Percentiles rank a stretch among this genome's conserved stretches.
Evolutionary conservation across 2,329 filamentous ascomycete species (phyloP).

Genomic region (Monosporascus ibericus): DNA sequence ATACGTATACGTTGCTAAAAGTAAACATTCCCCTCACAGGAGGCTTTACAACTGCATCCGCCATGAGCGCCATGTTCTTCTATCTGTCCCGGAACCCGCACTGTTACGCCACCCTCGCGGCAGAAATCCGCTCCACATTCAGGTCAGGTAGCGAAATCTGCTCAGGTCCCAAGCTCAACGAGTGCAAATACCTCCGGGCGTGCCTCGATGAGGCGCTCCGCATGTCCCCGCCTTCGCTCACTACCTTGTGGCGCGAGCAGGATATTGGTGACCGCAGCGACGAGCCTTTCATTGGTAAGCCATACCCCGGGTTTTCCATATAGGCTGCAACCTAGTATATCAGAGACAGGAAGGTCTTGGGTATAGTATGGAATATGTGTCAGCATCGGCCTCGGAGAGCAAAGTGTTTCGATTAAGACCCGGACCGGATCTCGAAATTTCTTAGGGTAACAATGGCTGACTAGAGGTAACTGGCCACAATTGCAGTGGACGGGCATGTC

Average conservation of each 20-base stretch:
- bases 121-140: conserved; percentile 8
- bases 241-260: conserved; percentile 6
- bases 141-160: conserved; percentile 1
- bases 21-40: not conserved
- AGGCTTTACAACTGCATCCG: not conserved
- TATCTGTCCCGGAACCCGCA: conserved; percentile 11
- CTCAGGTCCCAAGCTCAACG: not conserved
- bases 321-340: no score
- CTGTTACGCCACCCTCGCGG: conserved; percentile 5
- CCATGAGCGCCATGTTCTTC: conserved; percentile 11
- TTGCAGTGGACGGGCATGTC: conserved; percentile 4
- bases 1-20: not conserved
- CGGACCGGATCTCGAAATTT: no score
- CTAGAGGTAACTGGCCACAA: no score
- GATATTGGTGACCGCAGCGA: not conserved
- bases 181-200: conserved; percentile 7
- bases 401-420: no score
- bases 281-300: not conserved
- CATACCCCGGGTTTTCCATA: no score
- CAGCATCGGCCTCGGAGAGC: no score
- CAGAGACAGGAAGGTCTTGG: no score
- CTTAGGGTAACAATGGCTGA: no score
- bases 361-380: no score
- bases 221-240: conserved; percentile 2
- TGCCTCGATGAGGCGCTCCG: conserved; percentile 8